Base-by-base conservation (phyloP, 2,329 filamentous ascomycete genomes). In the Botryotinia narcissicola region DNA sequence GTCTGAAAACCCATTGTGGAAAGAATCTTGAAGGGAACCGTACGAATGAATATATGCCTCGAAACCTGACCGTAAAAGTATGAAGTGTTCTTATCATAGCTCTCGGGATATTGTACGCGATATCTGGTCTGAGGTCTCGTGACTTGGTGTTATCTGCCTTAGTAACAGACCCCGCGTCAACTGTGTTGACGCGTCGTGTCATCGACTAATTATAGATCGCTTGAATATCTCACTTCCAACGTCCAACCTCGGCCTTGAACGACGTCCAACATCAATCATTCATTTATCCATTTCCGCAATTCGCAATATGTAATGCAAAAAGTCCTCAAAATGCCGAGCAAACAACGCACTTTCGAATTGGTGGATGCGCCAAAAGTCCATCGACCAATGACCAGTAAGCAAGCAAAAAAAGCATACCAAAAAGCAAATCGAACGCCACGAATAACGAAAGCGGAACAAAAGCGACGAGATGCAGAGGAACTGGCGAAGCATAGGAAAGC, bases 371-470 rank as follows among this genome's bases (percentile, higher is more conserved):
- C 77, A 9, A 75, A 61, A 71, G 77, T 68, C 42, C 75, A 77
- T 71, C 84, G 80, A 59, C 83, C 85, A 35, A 87, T 87, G 85
- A 87, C 85, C 57, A 84, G 83, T 29, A 86, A 85, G 76, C 83
- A 85, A 73, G 84, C 83, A 46, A 84, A 85, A 77, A 86, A 85
- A 75, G 82, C 80, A 73, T 87, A 83, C 79, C 83, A 77, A 76
- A 82, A 82, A 80, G 81, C 77, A 75, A 87, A 80, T 42, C 80
- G 81, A 74, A 81, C 76, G 3, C 83, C 84, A 1, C 83, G 82
- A 71, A 77, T 86, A 37, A 84, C 83, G 54, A 84, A 84, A 70
- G 79, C 77, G 1, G 80, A 81, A 60, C 80, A 80, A 73, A 76
- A 78, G 63, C 73, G 74, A 74, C 82, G 82, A 40, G 85, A 87